These are phyloP conservation scores for Tricholoma sp. DNA, from an alignment of 768 basidiomycete species.

Conservation along the genomic window DNA sequence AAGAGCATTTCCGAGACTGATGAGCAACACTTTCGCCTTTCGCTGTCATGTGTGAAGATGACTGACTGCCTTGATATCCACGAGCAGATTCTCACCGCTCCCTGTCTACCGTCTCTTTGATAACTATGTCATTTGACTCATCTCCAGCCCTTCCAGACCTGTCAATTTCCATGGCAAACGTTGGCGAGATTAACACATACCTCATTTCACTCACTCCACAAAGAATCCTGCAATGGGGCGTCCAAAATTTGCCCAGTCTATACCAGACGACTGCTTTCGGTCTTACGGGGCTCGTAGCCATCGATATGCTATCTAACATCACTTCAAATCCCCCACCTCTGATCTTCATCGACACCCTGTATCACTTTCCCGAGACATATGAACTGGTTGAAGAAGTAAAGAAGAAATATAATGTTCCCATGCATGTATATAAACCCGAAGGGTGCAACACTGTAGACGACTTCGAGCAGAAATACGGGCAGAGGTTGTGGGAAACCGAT, in stretches of 20 bases:
- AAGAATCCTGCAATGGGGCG: constrained; percentile 82
- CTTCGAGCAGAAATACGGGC: constrained; percentile 78
- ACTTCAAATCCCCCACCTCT: constrained; percentile 67
- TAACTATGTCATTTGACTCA: constrained; percentile 3
- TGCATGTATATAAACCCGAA: constrained; percentile 78
- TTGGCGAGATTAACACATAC: constrained; percentile 68
- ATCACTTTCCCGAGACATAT: constrained; percentile 94
- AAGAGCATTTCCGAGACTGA: neutral
- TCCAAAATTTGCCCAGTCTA: constrained; percentile 71
- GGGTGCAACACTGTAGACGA: constrained; percentile 61
- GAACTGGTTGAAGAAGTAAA: constrained; percentile 82
- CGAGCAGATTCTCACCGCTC: constrained; percentile 3
- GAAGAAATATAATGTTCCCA: constrained; percentile 61
- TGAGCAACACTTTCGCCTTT: constrained; percentile 8
- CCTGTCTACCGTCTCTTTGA: constrained; percentile 7
- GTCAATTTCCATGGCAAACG: constrained; percentile 53
- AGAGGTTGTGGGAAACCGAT: constrained; percentile 81
- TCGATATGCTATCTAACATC: constrained; percentile 91
- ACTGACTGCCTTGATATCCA: neutral
- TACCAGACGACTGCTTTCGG: constrained; percentile 98
- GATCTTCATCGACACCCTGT: constrained; percentile 95
- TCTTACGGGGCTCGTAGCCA: constrained; percentile 87
- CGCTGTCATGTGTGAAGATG: constrained; percentile 2
- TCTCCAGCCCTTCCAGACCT: constrained; percentile 43
- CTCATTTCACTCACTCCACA: constrained; percentile 72